Percentiles rank a stretch among this genome's conserved stretches.
These are phyloP conservation scores for Stagonosporopsis rhizophila DNA, from an alignment of 2,329 filamentous ascomycete genomes.

Conservation along the genomic window DNA sequence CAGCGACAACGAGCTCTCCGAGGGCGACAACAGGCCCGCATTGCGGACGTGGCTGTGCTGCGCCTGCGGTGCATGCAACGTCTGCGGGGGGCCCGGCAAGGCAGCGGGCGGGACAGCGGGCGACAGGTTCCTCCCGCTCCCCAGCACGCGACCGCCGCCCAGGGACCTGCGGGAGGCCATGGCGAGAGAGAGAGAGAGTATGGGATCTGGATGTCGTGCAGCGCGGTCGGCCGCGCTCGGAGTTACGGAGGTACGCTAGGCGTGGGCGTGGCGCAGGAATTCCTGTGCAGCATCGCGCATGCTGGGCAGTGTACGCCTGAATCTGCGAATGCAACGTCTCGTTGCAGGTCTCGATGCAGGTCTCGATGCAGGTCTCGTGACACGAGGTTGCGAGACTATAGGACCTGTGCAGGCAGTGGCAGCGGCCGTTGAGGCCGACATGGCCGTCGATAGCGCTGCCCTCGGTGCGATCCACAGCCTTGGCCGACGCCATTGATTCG, in stretches of 20 bases:
- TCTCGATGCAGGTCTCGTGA: too few relatives aligned
- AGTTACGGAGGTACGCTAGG: constrained; percentile 25
- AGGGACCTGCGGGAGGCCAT: constrained; percentile 66
- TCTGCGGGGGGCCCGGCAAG: constrained; percentile 20
- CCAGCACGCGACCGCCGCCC: constrained; percentile 89
- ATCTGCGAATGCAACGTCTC: not conserved
- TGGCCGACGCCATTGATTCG: constrained; percentile 21
- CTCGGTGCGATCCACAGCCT: constrained; percentile 10
- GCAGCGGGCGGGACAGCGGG: constrained; percentile 57
- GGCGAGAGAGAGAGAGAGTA: constrained; percentile 13
- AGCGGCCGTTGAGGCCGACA: not conserved
- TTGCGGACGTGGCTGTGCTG: constrained; percentile 47
- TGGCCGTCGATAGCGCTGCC: constrained; percentile 9
- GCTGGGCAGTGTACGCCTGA: constrained; percentile 12
- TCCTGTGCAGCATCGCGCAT: constrained; percentile 20
- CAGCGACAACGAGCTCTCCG: constrained; percentile 77
- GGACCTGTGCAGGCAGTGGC: not conserved
- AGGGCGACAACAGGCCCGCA: constrained; percentile 65
- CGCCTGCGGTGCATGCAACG: constrained; percentile 26
- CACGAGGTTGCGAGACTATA: not conserved
- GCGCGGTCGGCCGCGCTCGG: constrained; percentile 21
- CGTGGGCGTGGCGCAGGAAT: constrained; percentile 27
- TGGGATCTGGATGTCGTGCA: constrained; percentile 2
- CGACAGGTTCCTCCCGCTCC: constrained; percentile 82
- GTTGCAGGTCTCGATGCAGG: too few relatives aligned